Base-by-base conservation (phyloP, 306 rosid genomes). In the Neltuma alba region DNA sequence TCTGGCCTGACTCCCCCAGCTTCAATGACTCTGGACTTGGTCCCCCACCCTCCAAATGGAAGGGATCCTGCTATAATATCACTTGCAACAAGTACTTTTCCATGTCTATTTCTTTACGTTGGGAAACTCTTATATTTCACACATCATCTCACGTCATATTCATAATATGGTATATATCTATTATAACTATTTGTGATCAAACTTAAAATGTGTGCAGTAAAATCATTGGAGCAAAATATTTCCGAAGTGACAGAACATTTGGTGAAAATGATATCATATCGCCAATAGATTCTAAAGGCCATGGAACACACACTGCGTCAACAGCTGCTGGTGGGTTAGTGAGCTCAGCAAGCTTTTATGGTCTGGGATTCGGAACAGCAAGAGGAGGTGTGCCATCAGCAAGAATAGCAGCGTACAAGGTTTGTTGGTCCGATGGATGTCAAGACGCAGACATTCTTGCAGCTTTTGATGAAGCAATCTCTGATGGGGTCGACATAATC, bases 41-140 rank as follows among this genome's bases (percentile, higher is more conserved):
- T 45, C 90, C 91, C n/a, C 89, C 89, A 48, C 93, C 90, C 0
- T 37, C 57, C 14, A 90, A 83, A 82, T 89, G 93, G 93, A 90
- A 80, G 71, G 91, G 93, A 28, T 33, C 42, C 5, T 89, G 93
- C 38, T 68, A 81, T 30, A 85, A 89, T 78, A 83, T 87, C 52
- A 76, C 78, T 37, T 88, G 92, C 76, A 88, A 86, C 45, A 86
- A 80, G 92, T 86, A 88, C 2, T 1, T 28, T 14, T 33, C 33
- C n/a, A 57, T 57, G 25, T 11, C 33, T 57, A 9, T 57, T 10
- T 55, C 14, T 54, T 52, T 4, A n/a, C 23, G n/a, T 52, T 52
- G 2, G 27, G 10, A 52, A 52, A 52, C 25, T n/a, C 9, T 52
- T 6, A 52, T 18, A 20, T 52, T n/a, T 52, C 58, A 54, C 14